Conservation (phyloP, 495 filamentous ascomycete species). For the Oidiodendron maius region DNA sequence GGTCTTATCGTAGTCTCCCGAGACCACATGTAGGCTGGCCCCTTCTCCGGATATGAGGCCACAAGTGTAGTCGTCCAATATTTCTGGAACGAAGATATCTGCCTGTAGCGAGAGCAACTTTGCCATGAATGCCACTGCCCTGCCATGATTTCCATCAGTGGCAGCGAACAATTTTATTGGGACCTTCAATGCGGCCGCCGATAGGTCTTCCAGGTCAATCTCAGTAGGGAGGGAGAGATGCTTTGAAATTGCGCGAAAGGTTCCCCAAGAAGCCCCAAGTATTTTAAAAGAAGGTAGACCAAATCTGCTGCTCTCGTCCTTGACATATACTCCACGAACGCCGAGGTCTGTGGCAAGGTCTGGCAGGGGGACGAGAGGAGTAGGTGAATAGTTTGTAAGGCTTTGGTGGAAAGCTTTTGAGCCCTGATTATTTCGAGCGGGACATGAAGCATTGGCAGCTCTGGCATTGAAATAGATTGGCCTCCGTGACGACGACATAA, state of each 20-base stretch:
- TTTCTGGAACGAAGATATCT: slow-evolving; percentile 49
- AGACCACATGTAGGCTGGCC: slow-evolving; percentile 41
- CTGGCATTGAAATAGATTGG: too few relatives aligned
- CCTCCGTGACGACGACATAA: too few relatives aligned
- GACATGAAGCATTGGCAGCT: too few relatives aligned
- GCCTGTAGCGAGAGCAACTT: slow-evolving; percentile 40
- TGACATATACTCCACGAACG: slow-evolving; percentile 47
- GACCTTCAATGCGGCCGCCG: slow-evolving; percentile 25
- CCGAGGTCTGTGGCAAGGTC: slow-evolving; percentile 49
- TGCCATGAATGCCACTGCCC: slow-evolving; percentile 62
- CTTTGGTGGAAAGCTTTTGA: slow-evolving; percentile 46
- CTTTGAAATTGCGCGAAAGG: slow-evolving; percentile 46
- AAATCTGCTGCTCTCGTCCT: slow-evolving; percentile 53
- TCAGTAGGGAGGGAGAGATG: slow-evolving; percentile 28
- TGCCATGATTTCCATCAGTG: slow-evolving; percentile 69
- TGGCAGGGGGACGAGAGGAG: slow-evolving; percentile 45
- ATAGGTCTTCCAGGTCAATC: slow-evolving; percentile 32
- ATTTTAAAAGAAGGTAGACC: slow-evolving; percentile 73
- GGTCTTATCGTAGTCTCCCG: slow-evolving; percentile 56
- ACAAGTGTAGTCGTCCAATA: slow-evolving; percentile 46
- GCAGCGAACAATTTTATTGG: slow-evolving; percentile 41
- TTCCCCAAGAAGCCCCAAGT: slow-evolving; percentile 69
- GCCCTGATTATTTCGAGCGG: too few relatives aligned
- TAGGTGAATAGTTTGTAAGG: slow-evolving; percentile 43
- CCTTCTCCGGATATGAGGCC: slow-evolving; percentile 52